These are phyloP conservation scores for Pseudisothecium myosuroides DNA, from an alignment of 225 moss, liverwort and hornwort species.

Conservation along the genomic window DNA sequence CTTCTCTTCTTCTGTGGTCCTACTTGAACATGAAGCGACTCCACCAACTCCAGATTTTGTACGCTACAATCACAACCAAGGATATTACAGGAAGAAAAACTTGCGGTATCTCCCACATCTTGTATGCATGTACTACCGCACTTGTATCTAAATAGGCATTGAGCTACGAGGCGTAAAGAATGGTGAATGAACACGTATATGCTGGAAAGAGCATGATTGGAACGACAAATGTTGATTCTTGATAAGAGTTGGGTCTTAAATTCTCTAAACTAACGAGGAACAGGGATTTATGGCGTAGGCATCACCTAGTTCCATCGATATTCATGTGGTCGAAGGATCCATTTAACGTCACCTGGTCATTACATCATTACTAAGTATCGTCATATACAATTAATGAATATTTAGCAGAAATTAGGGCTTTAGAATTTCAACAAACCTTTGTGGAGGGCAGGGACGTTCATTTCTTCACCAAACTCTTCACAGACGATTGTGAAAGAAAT, in stretches of 20 bases:
- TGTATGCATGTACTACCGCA: background rate
- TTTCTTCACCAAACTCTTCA: background rate
- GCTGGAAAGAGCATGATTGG: background rate
- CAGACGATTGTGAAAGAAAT: background rate
- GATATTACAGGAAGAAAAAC: background rate
- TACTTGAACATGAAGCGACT: conserved; percentile 37
- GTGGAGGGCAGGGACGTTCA: background rate
- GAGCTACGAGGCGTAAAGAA: background rate
- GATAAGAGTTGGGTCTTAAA: background rate
- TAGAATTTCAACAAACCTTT: background rate
- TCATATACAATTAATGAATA: background rate
- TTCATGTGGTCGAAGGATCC: conserved; percentile 90
- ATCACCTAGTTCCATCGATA: conserved; percentile 82
- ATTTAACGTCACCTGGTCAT: conserved; percentile 67
- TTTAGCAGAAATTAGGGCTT: background rate
- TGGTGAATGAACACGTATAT: background rate
- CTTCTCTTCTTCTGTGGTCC: conserved; percentile 47
- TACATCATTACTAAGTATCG: background rate
- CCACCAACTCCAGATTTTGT: conserved; percentile 79
- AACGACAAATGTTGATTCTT: background rate
- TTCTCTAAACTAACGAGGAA: background rate
- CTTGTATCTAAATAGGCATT: background rate
- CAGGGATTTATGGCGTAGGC: background rate
- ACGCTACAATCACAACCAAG: conserved; percentile 31
- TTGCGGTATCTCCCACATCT: background rate